Evolutionary conservation across 73 alveolate species (phyloP), one percentile per base, ranked within the genome.

Genomic region (Paramecium octaurelia): DNA sequence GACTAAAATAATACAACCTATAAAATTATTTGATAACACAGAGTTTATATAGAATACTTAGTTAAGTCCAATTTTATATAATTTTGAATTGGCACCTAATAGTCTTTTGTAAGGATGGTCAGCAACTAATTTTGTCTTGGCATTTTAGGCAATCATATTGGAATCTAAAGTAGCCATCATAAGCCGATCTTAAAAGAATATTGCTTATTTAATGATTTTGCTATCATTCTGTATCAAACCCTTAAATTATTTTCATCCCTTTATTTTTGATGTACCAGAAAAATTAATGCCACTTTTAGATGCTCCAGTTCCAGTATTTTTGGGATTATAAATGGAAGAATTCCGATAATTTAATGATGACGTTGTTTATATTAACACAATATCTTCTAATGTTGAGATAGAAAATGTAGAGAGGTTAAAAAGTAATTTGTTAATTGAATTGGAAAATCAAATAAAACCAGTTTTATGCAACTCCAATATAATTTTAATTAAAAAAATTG

Each of bases 221-320:
- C 48, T 80, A 1, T 18, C 43, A 40, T 14, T 42, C 4, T 34
- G 64, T 35, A 80, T 80, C 29, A 80, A 80, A 80, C 91, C 91
- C 3, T 48, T 80, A 43, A 80, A 42, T 44, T 80, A 80, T 80
- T 48, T 18, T 80, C 91, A 80, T 43, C 91, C 91, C 0, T 80
- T 80, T n/a, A 23, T 80, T 3, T 46, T 80, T 10, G 75, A 80
- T 42, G 76, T 80, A 9, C 91, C 91, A 1, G 76, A 80, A 44
- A 31, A 40, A 80, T 35, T 42, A 20, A 31, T 31, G 46, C 91
- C 91, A 4, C 75, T 80, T 2, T 20, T 80, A 20, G 91, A 80
- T 20, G 91, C 91, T 23, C 91, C 91, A 40, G 91, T 80, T 11
- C 91, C 91, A 11, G 91, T 80, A 44, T 80, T 80, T 48, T 80